Percentiles rank a stretch among this genome's conserved stretches.
phyloP scores from a whole-genome alignment of 2,329 filamentous ascomycete genomes.

The Monilinia polystroma region DNA sequence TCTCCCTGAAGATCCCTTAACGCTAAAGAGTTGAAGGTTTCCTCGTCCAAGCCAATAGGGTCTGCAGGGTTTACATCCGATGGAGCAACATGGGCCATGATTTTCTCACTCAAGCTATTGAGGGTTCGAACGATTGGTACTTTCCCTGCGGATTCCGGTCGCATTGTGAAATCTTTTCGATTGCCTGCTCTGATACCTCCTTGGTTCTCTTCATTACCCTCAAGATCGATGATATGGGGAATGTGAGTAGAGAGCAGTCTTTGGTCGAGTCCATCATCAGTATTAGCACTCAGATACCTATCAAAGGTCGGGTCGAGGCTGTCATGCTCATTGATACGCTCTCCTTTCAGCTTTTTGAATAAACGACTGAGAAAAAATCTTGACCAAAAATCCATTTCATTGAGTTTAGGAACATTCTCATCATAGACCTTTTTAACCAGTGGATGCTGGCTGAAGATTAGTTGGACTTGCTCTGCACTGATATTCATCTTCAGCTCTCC shows the following conservation, averaged over 20 bases:
- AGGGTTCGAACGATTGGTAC: conserved; percentile 86
- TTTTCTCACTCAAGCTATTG: conserved; percentile 88
- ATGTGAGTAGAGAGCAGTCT: conserved; percentile 64
- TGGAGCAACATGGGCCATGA: conserved; percentile 83
- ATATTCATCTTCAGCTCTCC: conserved; percentile 78
- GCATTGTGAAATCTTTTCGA: conserved; percentile 85
- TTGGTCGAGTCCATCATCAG: conserved; percentile 53
- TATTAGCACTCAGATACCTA: conserved; percentile 75
- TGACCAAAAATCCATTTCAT: conserved; percentile 84
- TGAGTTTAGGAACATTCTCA: conserved; percentile 81
- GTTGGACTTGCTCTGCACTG: conserved; percentile 85
- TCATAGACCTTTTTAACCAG: conserved; percentile 89
- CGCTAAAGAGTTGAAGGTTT: conserved; percentile 70
- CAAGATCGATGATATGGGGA: conserved; percentile 86
- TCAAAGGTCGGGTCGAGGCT: conserved; percentile 77
- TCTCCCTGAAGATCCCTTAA: conserved; percentile 79
- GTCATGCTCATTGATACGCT: conserved; percentile 78
- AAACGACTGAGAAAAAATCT: conserved; percentile 89
- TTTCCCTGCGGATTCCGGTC: conserved; percentile 69
- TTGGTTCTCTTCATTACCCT: conserved; percentile 93
- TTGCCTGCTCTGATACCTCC: conserved; percentile 81
- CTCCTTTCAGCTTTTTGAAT: conserved; percentile 87
- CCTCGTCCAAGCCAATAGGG: conserved; percentile 67
- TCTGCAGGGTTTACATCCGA: conserved; percentile 68
- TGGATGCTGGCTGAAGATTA: conserved; percentile 91